phyloP scores from a whole-genome alignment of 441 rosid species.

The Euphorbia corollata region DNA sequence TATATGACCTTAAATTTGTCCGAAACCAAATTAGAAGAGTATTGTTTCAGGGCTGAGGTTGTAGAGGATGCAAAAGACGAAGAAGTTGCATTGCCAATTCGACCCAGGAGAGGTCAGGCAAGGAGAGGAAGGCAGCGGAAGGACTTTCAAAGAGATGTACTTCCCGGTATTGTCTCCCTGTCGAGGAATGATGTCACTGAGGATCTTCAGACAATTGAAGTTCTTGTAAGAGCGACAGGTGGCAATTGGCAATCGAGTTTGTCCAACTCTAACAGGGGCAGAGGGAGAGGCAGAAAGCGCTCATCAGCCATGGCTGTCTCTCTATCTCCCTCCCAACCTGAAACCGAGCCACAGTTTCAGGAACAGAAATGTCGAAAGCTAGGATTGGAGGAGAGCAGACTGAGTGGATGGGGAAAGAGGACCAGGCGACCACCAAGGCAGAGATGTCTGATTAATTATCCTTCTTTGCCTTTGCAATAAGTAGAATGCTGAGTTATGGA shows the following conservation, averaged over 20 bases:
- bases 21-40: constrained; percentile 43
- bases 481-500: neutral
- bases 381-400: constrained; percentile 61
- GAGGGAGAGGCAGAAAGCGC: constrained; percentile 67
- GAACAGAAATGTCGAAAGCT: constrained; percentile 34
- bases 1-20: constrained; percentile 58
- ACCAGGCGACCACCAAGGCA: constrained; percentile 81
- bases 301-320: constrained; percentile 30
- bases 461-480: constrained; percentile 28
- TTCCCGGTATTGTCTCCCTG: constrained; percentile 74
- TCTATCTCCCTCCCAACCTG: neutral
- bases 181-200: constrained; percentile 75
- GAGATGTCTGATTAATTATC: constrained; percentile 64
- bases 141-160: constrained; percentile 94
- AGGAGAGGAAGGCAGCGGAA: constrained; percentile 86
- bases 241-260: constrained; percentile 52
- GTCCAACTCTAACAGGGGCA: constrained; percentile 41
- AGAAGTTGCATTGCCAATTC: constrained; percentile 38
- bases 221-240: constrained; percentile 66
- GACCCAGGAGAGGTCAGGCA: constrained; percentile 34
- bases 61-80: constrained; percentile 35
- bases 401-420: constrained; percentile 84
- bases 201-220: constrained; percentile 78
- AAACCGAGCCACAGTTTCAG: constrained; percentile 26
- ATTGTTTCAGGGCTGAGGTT: constrained; percentile 52